These are phyloP conservation scores for Hortiboletus flavorubellus DNA, from an alignment of 768 basidiomycete genomes.

Conservation along the genomic window DNA sequence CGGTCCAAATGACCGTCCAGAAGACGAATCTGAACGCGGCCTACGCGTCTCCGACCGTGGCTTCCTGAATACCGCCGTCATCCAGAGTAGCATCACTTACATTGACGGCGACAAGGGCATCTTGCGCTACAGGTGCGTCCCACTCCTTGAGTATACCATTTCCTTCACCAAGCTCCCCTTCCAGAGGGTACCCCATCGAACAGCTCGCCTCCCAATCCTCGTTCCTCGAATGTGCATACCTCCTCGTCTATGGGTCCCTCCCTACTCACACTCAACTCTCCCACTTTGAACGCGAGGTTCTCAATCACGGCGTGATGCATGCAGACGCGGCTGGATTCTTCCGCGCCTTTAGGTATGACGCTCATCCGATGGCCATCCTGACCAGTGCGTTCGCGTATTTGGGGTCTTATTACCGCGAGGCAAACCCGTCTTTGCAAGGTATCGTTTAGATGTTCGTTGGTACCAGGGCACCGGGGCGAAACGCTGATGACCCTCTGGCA, in stretches of 20 bases:
- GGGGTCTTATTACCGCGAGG: slow-evolving; percentile 83
- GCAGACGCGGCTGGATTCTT: slow-evolving; percentile 68
- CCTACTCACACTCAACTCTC: slow-evolving; percentile 59
- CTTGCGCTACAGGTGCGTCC: slow-evolving; percentile 65
- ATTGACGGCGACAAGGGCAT: slow-evolving; percentile 90
- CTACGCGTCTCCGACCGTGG: slow-evolving; percentile 77
- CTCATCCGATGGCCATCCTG: slow-evolving; percentile 90
- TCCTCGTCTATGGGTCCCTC: slow-evolving; percentile 84
- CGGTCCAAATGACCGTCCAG: slow-evolving; percentile 60
- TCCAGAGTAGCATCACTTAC: slow-evolving; percentile 79
- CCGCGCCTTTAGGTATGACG: slow-evolving; percentile 80
- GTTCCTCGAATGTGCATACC: slow-evolving; percentile 81
- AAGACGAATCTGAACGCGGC: slow-evolving; percentile 82
- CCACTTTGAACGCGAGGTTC: slow-evolving; percentile 69
- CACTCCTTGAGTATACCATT: not conserved
- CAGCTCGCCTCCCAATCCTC: slow-evolving; percentile 77
- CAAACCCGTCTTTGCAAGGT: slow-evolving; percentile 87
- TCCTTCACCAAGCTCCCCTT: not conserved
- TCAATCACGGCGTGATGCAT: slow-evolving; percentile 70
- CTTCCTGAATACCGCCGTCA: slow-evolving; percentile 80
- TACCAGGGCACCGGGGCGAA: not conserved
- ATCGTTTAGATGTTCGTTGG: not conserved
- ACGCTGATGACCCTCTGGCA: not conserved
- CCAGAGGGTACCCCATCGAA: slow-evolving; percentile 89
- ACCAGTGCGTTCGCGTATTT: slow-evolving; percentile 86